Percentiles rank a stretch among this genome's conserved stretches.
Evolutionary conservation across 2,329 filamentous ascomycete genomes (phyloP).

Genomic region (Alternaria dauci): DNA sequence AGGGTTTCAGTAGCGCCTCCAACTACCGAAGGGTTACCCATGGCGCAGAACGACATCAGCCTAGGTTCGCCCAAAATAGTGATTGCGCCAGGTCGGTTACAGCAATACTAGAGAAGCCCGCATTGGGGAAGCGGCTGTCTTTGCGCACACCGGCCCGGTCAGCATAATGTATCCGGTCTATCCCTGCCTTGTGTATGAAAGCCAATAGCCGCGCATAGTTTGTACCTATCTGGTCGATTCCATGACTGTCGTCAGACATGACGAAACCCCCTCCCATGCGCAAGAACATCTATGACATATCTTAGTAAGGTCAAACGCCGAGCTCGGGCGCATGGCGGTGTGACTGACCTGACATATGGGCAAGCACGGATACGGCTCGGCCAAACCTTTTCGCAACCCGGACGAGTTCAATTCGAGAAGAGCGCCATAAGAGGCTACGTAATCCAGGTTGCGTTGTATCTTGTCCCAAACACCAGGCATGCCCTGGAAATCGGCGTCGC

Average conservation of each 20-base stretch:
- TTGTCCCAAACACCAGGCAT: constrained; percentile 75
- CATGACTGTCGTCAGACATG: constrained; percentile 94
- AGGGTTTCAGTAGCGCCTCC: constrained; percentile 18
- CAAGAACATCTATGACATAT: constrained; percentile 69
- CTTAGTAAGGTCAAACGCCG: constrained; percentile 26
- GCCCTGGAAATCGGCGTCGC: constrained; percentile 66
- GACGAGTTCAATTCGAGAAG: constrained; percentile 90
- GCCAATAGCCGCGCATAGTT: constrained; percentile 77
- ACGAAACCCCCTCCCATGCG: constrained; percentile 81
- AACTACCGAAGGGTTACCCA: constrained; percentile 8
- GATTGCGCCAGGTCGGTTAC: constrained; percentile 38
- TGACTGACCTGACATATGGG: constrained; percentile 75
- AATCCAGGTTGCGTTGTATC: constrained; percentile 76
- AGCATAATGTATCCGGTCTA: constrained; percentile 63
- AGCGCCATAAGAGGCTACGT: constrained; percentile 76
- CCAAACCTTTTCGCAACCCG: constrained; percentile 86
- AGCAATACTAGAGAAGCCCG: constrained; percentile 47
- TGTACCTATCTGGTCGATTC: constrained; percentile 83
- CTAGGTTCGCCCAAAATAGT: constrained; percentile 40
- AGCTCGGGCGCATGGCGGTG: constrained; percentile 29
- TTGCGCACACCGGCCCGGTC: constrained; percentile 33
- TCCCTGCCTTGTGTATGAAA: constrained; percentile 73
- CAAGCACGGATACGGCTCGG: constrained; percentile 85
- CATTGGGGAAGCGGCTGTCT: constrained; percentile 46
- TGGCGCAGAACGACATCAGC: constrained; percentile 17